phyloP scores from a whole-genome alignment of 306 rosid genomes.

The Cucurbita pepo region DNA sequence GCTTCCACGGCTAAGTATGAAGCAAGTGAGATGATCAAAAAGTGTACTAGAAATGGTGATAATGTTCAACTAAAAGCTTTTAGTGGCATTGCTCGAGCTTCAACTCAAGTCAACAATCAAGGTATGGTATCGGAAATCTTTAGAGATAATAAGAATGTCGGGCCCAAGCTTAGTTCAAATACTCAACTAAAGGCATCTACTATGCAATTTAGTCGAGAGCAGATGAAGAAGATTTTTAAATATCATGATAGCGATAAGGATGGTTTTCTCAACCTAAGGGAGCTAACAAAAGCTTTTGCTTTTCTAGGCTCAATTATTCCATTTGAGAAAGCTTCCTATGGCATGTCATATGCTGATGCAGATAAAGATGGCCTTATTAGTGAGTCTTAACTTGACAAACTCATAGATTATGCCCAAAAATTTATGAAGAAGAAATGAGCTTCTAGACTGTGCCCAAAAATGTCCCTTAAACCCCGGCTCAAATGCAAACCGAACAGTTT shows the following conservation, averaged over 20 bases:
- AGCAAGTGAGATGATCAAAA: no score
- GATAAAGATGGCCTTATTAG: slow-evolving; percentile 5
- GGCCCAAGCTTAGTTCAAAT: background rate
- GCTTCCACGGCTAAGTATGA: no score
- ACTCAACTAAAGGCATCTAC: background rate
- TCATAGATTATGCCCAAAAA: background rate
- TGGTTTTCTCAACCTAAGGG: background rate
- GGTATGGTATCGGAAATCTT: no score
- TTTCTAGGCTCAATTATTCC: background rate
- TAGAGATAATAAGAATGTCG: background rate
- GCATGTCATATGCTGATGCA: background rate
- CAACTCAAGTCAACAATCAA: background rate
- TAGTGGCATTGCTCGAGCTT: background rate
- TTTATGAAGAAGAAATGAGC: background rate
- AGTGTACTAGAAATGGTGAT: no score
- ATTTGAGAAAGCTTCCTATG: background rate
- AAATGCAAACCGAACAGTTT: no score
- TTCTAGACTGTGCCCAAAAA: no score
- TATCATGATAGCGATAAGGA: background rate
- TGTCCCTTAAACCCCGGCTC: no score
- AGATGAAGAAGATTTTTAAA: background rate
- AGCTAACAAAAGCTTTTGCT: background rate
- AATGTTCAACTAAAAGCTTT: no score
- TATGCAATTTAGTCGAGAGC: background rate
- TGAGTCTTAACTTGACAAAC: background rate